Percentiles rank a stretch among this genome's conserved stretches.
These are phyloP conservation scores for Chlorella ohadii DNA, from an alignment of 139 green algal species.

Conservation along the genomic window DNA sequence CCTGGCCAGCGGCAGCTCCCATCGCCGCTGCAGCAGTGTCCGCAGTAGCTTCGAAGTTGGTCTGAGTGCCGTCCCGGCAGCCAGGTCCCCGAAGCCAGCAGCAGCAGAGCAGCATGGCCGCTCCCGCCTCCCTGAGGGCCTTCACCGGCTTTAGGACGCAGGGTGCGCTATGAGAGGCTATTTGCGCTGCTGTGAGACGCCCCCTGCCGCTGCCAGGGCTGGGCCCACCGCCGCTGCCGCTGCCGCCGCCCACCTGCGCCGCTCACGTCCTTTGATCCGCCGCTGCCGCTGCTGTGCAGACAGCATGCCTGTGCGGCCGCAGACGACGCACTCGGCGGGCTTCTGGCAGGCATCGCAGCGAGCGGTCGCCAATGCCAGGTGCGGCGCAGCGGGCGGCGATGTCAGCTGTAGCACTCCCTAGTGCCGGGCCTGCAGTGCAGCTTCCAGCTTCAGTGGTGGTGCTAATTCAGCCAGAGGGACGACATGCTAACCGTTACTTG, in stretches of 20 bases:
- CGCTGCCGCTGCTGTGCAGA: conserved; percentile 16
- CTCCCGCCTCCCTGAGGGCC: not conserved
- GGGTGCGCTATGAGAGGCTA: not conserved
- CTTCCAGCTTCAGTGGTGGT: too few relatives aligned
- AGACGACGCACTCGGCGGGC: conserved; percentile 35
- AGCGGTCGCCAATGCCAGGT: conserved; percentile 20
- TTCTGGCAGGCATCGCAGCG: conserved; percentile 43
- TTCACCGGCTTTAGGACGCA: conserved; percentile 28
- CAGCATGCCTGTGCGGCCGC: conserved; percentile 25
- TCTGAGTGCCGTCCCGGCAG: too few relatives aligned
- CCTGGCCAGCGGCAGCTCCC: too few relatives aligned
- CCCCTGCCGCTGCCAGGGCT: not conserved
- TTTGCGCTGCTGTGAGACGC: not conserved
- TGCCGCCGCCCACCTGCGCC: not conserved
- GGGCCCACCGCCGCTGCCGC: not conserved
- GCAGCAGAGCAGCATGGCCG: conserved; percentile 4
- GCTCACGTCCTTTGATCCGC: not conserved
- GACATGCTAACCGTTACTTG: too few relatives aligned
- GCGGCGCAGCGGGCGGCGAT: not conserved
- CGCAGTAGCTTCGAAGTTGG: not conserved
- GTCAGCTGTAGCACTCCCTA: too few relatives aligned
- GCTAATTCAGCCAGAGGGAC: too few relatives aligned
- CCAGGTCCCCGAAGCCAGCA: too few relatives aligned
- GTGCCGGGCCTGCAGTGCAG: too few relatives aligned
- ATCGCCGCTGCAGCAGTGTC: not conserved